Evolutionary conservation across 257 asterid species (phyloP), one percentile per base, ranked within the genome.

Genomic region (Rhazya stricta): DNA sequence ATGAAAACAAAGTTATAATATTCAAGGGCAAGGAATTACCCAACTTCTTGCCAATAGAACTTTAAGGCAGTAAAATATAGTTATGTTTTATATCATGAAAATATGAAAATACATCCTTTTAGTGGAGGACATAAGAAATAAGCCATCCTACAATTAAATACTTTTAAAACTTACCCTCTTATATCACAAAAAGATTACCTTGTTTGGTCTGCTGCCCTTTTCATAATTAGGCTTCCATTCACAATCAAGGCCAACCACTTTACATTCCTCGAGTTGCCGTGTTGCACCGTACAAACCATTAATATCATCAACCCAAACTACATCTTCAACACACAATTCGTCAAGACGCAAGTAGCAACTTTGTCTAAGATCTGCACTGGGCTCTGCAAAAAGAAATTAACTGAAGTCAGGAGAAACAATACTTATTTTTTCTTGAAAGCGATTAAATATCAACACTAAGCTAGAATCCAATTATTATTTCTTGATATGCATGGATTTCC

Each of bases 171-270:
- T 13, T 67, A 16, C 12, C 32, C 30, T 23, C 36, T 13, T 13
- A 9, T 34, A 36, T 65, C n/a, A 66, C 48, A 30, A 6, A 25
- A 66, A 78, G 57, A 39, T 75, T 82, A 94, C 99, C 97, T 92
- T 91, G 79, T 79, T 91, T 70, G 90, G 88, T 71, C 12, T 75
- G 85, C 91, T 84, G 58, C 98, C 98, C 84, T 92, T 95, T 79
- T 71, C 91, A 76, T 86, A 92, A 80, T 81, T 90, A 66, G 98
- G 98, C 81, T 89, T 92, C 99, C 99, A 95, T 81, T 95, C 99
- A 84, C 97, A 92, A 81, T 95, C 99, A 78, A 95, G 27, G 71
- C 99, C 99, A 61, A 95, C 73, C 74, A 95, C 88, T 86, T 92
- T 91, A 83, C 93, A 92, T 78, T 83, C 85, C 86, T 88, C 89